phyloP scores from a whole-genome alignment of 176 grass and related monocot genomes.

The Thinopyrum elongatum region DNA sequence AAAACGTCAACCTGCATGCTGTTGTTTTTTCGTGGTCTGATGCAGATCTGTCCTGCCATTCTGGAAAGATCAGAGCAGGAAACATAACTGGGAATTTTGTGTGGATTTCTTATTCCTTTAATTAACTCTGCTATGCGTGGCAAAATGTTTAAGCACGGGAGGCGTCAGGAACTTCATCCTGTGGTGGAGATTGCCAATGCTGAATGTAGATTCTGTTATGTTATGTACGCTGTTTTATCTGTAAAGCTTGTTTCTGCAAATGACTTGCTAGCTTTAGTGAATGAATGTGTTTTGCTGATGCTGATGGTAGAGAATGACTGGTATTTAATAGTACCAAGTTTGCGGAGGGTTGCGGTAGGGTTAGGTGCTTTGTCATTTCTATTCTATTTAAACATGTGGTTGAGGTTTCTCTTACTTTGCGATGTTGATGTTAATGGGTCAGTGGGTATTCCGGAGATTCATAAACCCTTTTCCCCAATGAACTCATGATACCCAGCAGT shows the following conservation, averaged over 20 bases:
- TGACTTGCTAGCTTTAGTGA: not conserved
- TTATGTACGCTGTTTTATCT: conserved; percentile 29
- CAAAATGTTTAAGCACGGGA: conserved; percentile 7
- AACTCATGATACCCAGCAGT: not conserved
- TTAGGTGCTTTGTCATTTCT: not conserved
- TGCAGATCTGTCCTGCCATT: conserved; percentile 11
- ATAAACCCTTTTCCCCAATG: not conserved
- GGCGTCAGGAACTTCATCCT: not conserved
- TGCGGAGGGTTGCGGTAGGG: not conserved
- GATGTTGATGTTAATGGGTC: not conserved
- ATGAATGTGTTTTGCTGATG: not conserved
- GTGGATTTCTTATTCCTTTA: not conserved
- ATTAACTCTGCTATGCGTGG: not conserved
- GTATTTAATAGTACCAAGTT: not conserved
- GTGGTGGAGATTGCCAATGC: not conserved
- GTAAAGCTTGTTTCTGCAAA: conserved; percentile 26
- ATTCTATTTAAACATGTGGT: not conserved
- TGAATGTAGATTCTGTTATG: conserved; percentile 24
- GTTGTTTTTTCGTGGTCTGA: conserved; percentile 6
- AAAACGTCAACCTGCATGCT: not conserved
- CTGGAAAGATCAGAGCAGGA: conserved; percentile 19
- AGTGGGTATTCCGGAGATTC: not conserved
- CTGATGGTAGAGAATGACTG: conserved; percentile 1
- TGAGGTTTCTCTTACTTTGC: not conserved
- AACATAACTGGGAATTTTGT: not conserved